These are phyloP conservation scores for Oenanthe sinensis DNA, from an alignment of 129 eudicot species.

Conservation along the genomic window DNA sequence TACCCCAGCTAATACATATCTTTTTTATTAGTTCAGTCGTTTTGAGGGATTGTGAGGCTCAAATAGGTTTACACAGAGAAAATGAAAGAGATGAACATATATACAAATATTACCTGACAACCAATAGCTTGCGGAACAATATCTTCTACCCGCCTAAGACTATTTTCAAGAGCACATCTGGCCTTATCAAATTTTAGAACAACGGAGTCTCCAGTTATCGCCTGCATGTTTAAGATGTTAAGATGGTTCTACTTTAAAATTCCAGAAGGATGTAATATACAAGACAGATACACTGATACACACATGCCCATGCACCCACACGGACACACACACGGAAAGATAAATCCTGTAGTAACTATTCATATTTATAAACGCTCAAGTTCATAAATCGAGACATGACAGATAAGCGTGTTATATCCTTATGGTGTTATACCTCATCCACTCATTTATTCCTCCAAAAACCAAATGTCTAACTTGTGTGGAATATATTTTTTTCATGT, in stretches of 20 bases:
- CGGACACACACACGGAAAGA: neutral
- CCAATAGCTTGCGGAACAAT: conserved; percentile 89
- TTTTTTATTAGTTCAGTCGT: neutral
- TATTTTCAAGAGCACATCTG: conserved; percentile 70
- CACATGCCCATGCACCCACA: neutral
- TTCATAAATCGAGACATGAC: neutral
- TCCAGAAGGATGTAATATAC: neutral
- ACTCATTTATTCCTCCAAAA: neutral
- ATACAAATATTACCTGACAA: conserved; percentile 58
- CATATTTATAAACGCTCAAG: neutral
- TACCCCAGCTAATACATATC: neutral
- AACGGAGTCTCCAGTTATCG: conserved; percentile 91
- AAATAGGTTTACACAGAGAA: neutral
- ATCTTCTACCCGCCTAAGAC: conserved; percentile 84
- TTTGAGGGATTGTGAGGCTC: neutral
- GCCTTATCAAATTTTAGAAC: conserved; percentile 85
- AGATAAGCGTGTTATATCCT: neutral
- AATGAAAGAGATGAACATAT: neutral
- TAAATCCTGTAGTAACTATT: neutral
- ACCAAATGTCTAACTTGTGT: neutral
- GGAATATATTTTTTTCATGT: neutral
- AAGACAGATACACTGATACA: neutral
- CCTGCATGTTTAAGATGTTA: conserved; percentile 36
- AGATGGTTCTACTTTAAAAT: neutral
- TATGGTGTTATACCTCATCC: neutral